A percentile compares a stretch with the other conserved stretches of the same genome.
These are phyloP conservation scores for Thielaviopsis euricoi DNA, from an alignment of 2,329 filamentous ascomycete genomes.

Conservation along the genomic window DNA sequence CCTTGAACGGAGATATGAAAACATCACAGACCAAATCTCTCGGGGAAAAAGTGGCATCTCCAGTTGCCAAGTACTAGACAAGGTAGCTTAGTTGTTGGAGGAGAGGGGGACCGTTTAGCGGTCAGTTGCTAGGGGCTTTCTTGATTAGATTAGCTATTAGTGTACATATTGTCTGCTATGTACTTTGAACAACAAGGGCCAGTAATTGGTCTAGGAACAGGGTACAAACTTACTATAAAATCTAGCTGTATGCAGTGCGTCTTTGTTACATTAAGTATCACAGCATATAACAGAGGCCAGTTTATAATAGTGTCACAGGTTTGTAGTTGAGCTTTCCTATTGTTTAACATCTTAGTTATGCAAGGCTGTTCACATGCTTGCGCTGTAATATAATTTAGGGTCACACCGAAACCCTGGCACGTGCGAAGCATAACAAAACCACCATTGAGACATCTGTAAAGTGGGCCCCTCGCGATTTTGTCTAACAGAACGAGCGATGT, in stretches of 20 bases:
- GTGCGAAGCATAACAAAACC: neutral
- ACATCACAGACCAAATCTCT: neutral
- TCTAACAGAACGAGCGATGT: neutral
- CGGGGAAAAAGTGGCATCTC: neutral
- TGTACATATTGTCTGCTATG: neutral
- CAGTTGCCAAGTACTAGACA: neutral
- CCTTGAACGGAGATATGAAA: neutral
- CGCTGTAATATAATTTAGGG: neutral
- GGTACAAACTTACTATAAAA: too few relatives aligned
- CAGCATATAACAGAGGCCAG: neutral
- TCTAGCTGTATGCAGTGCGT: too few relatives aligned
- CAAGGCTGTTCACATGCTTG: neutral
- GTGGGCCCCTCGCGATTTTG: neutral
- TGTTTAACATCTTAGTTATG: neutral
- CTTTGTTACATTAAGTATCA: too few relatives aligned
- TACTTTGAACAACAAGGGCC: neutral
- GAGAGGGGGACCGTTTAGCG: neutral
- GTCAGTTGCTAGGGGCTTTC: neutral
- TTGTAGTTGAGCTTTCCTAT: neutral
- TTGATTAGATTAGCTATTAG: neutral
- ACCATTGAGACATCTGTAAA: neutral
- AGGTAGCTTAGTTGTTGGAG: neutral
- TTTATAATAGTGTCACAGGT: neutral
- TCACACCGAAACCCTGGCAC: neutral
- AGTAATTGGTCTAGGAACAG: too few relatives aligned